Evolutionary conservation across 2,329 filamentous ascomycete genomes (phyloP).

Genomic region (Penicillium sp.): DNA sequence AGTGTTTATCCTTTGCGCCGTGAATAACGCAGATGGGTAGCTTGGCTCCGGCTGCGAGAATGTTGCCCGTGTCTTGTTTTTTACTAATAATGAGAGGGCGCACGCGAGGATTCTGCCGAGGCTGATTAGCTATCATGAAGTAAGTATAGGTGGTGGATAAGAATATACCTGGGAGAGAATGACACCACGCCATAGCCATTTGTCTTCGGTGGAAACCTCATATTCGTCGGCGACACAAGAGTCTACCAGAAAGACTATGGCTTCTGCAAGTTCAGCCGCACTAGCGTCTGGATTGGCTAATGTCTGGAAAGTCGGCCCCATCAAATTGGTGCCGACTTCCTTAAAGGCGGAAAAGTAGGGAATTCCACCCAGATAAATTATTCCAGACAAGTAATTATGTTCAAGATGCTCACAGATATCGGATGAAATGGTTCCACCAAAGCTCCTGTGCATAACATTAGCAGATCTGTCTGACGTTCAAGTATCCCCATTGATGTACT

Average conservation of each 20-base stretch:
- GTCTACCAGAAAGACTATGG: not conserved
- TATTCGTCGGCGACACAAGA: not conserved
- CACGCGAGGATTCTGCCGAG: not conserved
- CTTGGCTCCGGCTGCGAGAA: not conserved
- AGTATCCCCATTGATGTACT: not conserved
- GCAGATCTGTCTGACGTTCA: not conserved
- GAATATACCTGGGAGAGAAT: not conserved
- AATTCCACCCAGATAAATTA: not conserved
- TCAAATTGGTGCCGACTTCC: not conserved
- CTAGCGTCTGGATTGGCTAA: not conserved
- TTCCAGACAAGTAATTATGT: not conserved
- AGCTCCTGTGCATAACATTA: not conserved
- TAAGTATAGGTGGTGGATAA: not conserved
- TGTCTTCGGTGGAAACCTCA: not conserved
- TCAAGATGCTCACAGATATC: not conserved
- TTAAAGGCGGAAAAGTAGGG: not conserved
- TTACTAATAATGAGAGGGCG: not conserved
- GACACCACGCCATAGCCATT: not conserved
- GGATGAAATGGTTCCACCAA: not conserved
- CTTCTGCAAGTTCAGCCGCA: not conserved
- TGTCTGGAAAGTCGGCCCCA: not conserved
- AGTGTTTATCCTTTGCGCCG: not conserved
- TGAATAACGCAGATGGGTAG: not conserved
- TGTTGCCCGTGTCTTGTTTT: not conserved
- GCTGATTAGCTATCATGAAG: not conserved